These are phyloP conservation scores for Peterozyma xylosa DNA, from an alignment of 805 yeast species.

Conservation along the genomic window DNA sequence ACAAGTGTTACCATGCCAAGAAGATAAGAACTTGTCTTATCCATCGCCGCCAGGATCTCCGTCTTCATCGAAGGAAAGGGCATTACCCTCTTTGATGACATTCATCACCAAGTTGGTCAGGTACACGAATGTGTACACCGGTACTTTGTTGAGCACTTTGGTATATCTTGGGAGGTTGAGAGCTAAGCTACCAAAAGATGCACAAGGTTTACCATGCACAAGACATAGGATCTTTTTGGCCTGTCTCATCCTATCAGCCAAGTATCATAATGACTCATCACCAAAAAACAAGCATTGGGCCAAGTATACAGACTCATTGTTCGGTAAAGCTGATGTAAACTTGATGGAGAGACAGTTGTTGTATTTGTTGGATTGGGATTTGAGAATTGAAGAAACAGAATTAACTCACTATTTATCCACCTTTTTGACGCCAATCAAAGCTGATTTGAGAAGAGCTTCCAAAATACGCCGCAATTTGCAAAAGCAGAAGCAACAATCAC, in stretches of 20 bases:
- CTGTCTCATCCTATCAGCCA: conserved; percentile 65
- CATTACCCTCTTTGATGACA: conserved; percentile 65
- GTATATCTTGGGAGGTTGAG: conserved; percentile 60
- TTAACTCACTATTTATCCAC: conserved; percentile 30
- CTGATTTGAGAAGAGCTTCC: conserved; percentile 22
- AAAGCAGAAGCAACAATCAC: conserved; percentile 1
- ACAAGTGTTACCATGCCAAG: conserved; percentile 59
- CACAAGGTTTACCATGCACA: conserved; percentile 74
- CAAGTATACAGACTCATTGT: conserved; percentile 67
- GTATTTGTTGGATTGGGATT: conserved; percentile 64
- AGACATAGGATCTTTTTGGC: conserved; percentile 72
- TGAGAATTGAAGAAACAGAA: conserved; percentile 38
- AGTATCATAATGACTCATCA: conserved; percentile 70
- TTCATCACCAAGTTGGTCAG: conserved; percentile 67
- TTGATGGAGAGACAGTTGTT: conserved; percentile 76
- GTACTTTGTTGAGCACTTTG: conserved; percentile 66
- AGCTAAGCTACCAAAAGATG: conserved; percentile 56
- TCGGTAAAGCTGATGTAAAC: conserved; percentile 60
- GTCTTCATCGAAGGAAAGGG: conserved; percentile 20
- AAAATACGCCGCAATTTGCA: conserved; percentile 18
- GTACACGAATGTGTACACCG: conserved; percentile 74
- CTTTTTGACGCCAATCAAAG: conserved; percentile 46
- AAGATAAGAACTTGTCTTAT: conserved; percentile 22
- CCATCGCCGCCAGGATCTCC: conserved; percentile 14
- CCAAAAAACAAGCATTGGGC: conserved; percentile 81